Conservation (phyloP, 2,329 filamentous ascomycete species). For the Monosporascus sp. region DNA sequence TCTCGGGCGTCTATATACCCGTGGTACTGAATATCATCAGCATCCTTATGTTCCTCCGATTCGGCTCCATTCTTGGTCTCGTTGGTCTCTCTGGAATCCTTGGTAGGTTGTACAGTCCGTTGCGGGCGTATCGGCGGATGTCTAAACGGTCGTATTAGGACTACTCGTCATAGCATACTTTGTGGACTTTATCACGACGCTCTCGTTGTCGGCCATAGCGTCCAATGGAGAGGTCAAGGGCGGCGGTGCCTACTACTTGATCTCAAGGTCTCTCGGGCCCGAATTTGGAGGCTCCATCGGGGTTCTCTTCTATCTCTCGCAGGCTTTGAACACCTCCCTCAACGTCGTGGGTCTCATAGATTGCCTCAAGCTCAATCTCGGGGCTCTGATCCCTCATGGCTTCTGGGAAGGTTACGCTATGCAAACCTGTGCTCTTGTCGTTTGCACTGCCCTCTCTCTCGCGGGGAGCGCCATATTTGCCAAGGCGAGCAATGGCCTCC, state of each 20-base stretch:
- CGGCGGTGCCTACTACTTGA: slow-evolving; percentile 83
- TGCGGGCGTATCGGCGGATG: not conserved
- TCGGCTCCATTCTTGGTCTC: slow-evolving; percentile 78
- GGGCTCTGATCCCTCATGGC: slow-evolving; percentile 58
- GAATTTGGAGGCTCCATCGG: slow-evolving; percentile 89
- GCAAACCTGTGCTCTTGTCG: slow-evolving; percentile 62
- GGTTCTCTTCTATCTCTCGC: slow-evolving; percentile 85
- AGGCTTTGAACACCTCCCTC: slow-evolving; percentile 79
- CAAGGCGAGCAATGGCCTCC: slow-evolving; percentile 70
- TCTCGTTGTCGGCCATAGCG: slow-evolving; percentile 83
- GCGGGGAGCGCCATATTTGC: slow-evolving; percentile 77
- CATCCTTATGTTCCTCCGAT: slow-evolving; percentile 88
- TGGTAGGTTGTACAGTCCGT: slow-evolving; percentile 42
- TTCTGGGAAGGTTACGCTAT: slow-evolving; percentile 76
- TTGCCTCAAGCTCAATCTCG: slow-evolving; percentile 73
- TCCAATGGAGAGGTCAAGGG: slow-evolving; percentile 86
- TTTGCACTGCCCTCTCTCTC: slow-evolving; percentile 71
- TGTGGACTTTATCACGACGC: slow-evolving; percentile 76
- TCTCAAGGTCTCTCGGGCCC: slow-evolving; percentile 77
- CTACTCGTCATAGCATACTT: slow-evolving; percentile 71
- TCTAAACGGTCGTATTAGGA: slow-evolving; percentile 36
- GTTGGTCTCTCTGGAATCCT: slow-evolving; percentile 75
- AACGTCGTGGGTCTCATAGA: slow-evolving; percentile 84
- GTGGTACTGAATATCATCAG: slow-evolving; percentile 86
- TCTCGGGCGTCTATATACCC: slow-evolving; percentile 79